phyloP scores from a whole-genome alignment of 2,329 filamentous ascomycete species.

The Fusarium longipes region DNA sequence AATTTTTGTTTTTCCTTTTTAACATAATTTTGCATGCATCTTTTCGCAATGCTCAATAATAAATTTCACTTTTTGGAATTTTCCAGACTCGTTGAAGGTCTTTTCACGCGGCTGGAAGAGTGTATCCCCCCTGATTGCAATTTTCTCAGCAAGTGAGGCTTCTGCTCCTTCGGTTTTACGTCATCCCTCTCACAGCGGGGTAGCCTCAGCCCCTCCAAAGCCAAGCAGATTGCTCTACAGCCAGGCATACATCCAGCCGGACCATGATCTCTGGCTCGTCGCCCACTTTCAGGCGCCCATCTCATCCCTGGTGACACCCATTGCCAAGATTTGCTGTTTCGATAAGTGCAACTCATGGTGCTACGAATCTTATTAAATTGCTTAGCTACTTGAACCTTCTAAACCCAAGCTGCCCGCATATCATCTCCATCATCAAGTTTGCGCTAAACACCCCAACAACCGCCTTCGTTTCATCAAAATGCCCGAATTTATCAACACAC shows the following conservation, averaged over 20 bases:
- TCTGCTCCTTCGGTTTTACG: constrained; percentile 31
- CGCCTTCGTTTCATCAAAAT: constrained; percentile 49
- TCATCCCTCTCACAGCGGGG: constrained; percentile 34
- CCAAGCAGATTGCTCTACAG: constrained; percentile 9
- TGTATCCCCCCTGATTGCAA: background rate
- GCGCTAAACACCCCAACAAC: constrained; percentile 1
- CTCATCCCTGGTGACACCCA: constrained; percentile 16
- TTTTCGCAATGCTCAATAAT: accelerated
- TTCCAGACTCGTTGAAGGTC: background rate
- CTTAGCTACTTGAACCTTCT: background rate
- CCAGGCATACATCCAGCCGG: constrained; percentile 15
- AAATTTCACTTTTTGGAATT: background rate
- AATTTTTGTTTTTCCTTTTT: constrained; percentile 50
- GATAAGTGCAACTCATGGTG: constrained; percentile 8
- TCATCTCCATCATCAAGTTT: background rate
- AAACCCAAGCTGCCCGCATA: constrained; percentile 4
- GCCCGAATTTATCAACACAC: constrained; percentile 66
- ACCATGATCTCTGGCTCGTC: constrained; percentile 33
- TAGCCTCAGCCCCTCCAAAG: constrained; percentile 38
- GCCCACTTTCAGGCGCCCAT: constrained; percentile 37
- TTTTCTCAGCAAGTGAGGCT: constrained; percentile 8
- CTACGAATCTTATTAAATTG: constrained; percentile 7
- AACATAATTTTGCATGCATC: no score
- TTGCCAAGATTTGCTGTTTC: constrained; percentile 24
- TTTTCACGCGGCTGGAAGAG: background rate